Evolutionary conservation across 225 moss, liverwort and hornwort species (phyloP), one percentile per base, ranked within the genome.

Genomic region (Straminergon stramineum): DNA sequence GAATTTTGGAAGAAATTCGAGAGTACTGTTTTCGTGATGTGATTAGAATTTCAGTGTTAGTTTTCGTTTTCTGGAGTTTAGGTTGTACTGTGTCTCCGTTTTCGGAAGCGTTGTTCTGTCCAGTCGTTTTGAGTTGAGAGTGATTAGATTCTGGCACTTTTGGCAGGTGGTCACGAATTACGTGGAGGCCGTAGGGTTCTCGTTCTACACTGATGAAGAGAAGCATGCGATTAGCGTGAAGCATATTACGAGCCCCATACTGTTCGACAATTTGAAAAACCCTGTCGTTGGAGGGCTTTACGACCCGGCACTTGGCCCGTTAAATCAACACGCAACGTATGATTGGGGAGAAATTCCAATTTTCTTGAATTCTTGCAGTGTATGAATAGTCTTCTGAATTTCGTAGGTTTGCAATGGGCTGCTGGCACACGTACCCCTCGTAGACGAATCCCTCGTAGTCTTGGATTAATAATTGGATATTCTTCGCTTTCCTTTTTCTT

Each of bases 161-260:
- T 51, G 68, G 89, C 95, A 99, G 99, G 97, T 97, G 89, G 92
- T 99, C 86, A 90, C 90, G 70, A 96, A 93, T 88, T 95, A 94
- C 75, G 93, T 99, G 79, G 97, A 97, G 83, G 90, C 96, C 6
- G 97, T 97, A 8, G 96, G 95, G 8, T 99, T 99, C 86, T 95
- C 96, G 63, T 99, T 99, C 89, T 99, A 99, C 77, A 88, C 92
- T 70, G 95, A 95, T 79, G 96, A 94, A 21, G 97, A 99, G 93
- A 96, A 97, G 82, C 95, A 97, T 80, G 94, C 93, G 62, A 95
- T 97, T 17, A 99, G 99, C 88, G 97, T 99, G 88, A 97, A 95
- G 90, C 97, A 93, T 73, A 93, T 99, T 65, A 94, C 94, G 65
- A 99, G 95, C 88, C 97, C 99, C 34, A 85, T 99, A 62, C 86